Conservation (phyloP, 2,329 filamentous ascomycete species). For the Chaetomiaceae sp. region DNA sequence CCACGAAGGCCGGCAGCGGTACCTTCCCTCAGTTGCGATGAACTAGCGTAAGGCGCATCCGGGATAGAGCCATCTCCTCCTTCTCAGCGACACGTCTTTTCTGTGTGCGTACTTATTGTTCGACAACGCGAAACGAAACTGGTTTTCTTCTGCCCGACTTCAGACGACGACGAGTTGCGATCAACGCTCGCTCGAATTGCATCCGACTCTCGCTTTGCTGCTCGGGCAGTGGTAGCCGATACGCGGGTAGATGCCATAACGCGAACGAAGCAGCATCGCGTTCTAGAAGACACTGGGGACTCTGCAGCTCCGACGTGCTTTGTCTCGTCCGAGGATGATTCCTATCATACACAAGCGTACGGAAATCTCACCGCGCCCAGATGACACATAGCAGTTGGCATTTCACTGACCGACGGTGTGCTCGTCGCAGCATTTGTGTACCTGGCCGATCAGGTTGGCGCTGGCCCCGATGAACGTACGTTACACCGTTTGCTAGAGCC, state of each 20-base stretch:
- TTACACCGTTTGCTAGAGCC: not conserved
- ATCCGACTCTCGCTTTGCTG: no score
- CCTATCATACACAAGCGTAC: slow-evolving; percentile 32
- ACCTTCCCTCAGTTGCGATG: no score
- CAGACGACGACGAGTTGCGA: no score
- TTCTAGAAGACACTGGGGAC: not conserved
- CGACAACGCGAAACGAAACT: no score
- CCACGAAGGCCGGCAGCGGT: no score
- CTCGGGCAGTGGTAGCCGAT: not conserved
- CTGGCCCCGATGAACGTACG: slow-evolving; percentile 41
- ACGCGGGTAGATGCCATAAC: slow-evolving; percentile 8
- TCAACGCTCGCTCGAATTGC: no score
- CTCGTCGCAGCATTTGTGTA: slow-evolving; percentile 38
- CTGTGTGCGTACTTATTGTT: no score
- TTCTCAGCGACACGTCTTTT: no score
- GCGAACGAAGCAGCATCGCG: not conserved
- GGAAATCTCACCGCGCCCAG: no score
- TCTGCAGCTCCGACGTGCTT: not conserved
- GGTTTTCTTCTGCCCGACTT: no score
- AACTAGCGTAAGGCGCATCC: no score
- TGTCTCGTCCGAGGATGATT: slow-evolving; percentile 25
- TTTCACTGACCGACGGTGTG: slow-evolving; percentile 16
- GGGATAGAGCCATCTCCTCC: no score
- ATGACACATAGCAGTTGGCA: not conserved
- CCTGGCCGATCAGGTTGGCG: slow-evolving; percentile 36